Percentiles rank a stretch among this genome's conserved stretches.
These are phyloP conservation scores for Lunasporangiospora selenospora DNA, from an alignment of 192 early-diverging fungal genomes.

Conservation along the genomic window DNA sequence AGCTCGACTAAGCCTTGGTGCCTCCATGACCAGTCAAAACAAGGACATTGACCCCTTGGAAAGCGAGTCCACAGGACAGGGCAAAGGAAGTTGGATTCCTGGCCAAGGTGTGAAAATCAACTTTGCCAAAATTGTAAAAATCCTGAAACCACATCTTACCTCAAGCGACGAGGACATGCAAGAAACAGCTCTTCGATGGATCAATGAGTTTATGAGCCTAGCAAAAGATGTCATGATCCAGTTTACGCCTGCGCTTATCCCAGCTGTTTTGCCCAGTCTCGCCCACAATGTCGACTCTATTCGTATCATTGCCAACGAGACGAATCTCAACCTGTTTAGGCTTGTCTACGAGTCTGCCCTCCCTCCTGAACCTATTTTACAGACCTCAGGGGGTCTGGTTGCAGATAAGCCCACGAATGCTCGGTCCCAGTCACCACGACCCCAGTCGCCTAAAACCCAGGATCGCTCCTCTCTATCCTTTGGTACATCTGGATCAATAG, in stretches of 20 bases:
- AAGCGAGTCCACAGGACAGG: constrained; percentile 53
- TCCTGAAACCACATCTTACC: constrained; percentile 83
- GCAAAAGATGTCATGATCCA: constrained; percentile 85
- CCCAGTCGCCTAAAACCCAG: constrained; percentile 39
- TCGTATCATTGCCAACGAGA: constrained; percentile 76
- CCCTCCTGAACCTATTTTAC: constrained; percentile 36
- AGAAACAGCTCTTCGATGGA: constrained; percentile 90
- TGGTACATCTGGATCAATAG: constrained; percentile 37
- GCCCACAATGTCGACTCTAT: constrained; percentile 78
- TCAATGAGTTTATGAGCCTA: constrained; percentile 86
- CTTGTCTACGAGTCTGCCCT: constrained; percentile 73
- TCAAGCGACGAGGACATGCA: constrained; percentile 89
- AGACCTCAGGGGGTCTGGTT: neutral
- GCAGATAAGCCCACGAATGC: neutral
- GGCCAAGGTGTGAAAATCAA: constrained; percentile 83
- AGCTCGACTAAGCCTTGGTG: constrained; percentile 15
- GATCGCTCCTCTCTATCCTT: constrained; percentile 40
- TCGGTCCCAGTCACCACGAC: constrained; percentile 17
- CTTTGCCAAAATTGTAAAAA: constrained; percentile 84
- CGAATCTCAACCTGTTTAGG: constrained; percentile 80
- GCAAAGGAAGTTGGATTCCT: constrained; percentile 69
- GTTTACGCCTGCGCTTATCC: constrained; percentile 82
- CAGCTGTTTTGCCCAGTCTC: constrained; percentile 85
- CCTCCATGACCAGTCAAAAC: constrained; percentile 11
- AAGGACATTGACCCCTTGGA: constrained; percentile 20